Evolutionary conservation across 306 rosid genomes (phyloP), one percentile per base, ranked within the genome.

Genomic region (Glycine soja): DNA sequence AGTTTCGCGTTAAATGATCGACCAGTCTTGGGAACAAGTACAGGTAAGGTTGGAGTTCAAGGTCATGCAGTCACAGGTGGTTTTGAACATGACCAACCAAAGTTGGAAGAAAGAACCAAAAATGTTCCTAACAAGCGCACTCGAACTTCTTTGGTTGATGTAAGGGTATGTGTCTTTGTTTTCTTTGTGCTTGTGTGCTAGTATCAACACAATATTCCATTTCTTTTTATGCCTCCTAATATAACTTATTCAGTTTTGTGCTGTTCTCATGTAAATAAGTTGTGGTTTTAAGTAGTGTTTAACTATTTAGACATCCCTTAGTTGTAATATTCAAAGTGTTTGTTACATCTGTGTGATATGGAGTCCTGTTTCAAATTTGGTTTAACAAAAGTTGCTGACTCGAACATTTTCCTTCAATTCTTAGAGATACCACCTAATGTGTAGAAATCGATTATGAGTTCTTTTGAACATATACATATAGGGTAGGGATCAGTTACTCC

Each of bases 141-240:
- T 34, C 88, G 98, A 83, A 94, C 95, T 88, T 92, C 98, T 77
- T 83, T 94, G 90, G 91, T 81, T 84, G 98, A 93, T 85, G 88
- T 84, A 51, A 91, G 89, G 93, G 98, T 91, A 81, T 34, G 89
- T 85, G 58, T 76, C 70, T 82, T 58, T 34, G 61, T 12, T 73
- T 84, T 62, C 38, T 48, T 46, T 16, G 9, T 69, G 57, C 8
- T 43, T 69, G 47, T 51, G 65, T 46, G 40, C 65, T 34, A 42
- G 52, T 40, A 18, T 70, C 40, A 59, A 34, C 67, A 13, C 56
- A 11, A 70, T 52, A 10, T 52, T 12, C 14, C 47, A 56, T 11
- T 47, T 75, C 34, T 56, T 62, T 65, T 70, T 59, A 40, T 53
- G 56, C 75, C 54, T 54, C 48, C 65, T 81, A 72, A 18, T 64